A percentile compares a stretch with the other conserved stretches of the same genome.
These are phyloP conservation scores for Erigeron philadelphicus DNA, from an alignment of 140 eudicot species.

Conservation along the genomic window DNA sequence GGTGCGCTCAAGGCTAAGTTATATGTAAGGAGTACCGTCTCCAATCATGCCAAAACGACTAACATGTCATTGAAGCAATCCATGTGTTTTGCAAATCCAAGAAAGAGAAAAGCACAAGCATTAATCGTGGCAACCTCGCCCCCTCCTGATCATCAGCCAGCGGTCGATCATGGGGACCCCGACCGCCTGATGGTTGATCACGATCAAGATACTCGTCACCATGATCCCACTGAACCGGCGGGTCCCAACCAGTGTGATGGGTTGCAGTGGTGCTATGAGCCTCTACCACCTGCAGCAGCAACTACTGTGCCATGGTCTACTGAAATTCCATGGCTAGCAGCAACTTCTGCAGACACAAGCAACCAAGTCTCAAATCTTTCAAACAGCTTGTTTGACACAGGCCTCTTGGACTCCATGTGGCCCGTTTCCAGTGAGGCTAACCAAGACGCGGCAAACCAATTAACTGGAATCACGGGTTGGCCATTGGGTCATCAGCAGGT, in stretches of 20 bases:
- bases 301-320: conserved; percentile 27
- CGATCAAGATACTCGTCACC: conserved; percentile 17
- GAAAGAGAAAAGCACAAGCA: conserved; percentile 21
- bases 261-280: conserved; percentile 30
- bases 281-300: conserved; percentile 19
- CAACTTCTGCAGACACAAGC: conserved; percentile 7
- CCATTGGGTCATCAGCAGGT: conserved; percentile 41
- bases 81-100: conserved; percentile 9
- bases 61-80: conserved; percentile 20
- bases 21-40: conserved; percentile 3
- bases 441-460: conserved; percentile 13
- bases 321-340: conserved; percentile 28
- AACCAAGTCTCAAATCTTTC: conserved; percentile 22
- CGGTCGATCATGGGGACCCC: neutral
- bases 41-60: conserved; percentile 10
- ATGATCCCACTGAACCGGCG: conserved; percentile 14
- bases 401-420: conserved; percentile 34
- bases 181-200: conserved; percentile 25
- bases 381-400: conserved; percentile 23
- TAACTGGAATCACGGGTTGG: conserved; percentile 27
- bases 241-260: conserved; percentile 22
- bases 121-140: neutral
- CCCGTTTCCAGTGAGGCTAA: conserved; percentile 24
- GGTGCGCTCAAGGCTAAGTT: conserved; percentile 61
- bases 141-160: conserved; percentile 16